Evolutionary conservation across 495 filamentous ascomycete species (phyloP).

Genomic region (Penicillium bialowiezense): DNA sequence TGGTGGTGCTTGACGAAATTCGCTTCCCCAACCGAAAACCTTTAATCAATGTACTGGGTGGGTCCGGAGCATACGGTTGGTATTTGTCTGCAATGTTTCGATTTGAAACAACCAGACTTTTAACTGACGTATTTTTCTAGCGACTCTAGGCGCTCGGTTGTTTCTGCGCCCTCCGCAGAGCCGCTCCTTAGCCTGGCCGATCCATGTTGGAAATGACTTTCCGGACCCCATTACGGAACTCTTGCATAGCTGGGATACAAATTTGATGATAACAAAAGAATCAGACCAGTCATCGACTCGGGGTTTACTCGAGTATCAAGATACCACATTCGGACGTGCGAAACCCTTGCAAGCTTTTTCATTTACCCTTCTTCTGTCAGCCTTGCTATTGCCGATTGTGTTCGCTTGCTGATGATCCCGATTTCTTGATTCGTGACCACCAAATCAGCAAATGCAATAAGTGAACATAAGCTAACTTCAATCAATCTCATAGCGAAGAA

Average conservation of each 20-base stretch:
- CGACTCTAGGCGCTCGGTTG: constrained; percentile 34
- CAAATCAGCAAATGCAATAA: constrained; percentile 9
- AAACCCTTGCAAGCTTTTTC: not conserved
- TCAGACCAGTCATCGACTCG: constrained; percentile 54
- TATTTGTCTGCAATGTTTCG: not conserved
- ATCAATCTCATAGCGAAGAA: constrained; percentile 42
- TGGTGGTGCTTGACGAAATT: constrained; percentile 36
- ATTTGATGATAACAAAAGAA: constrained; percentile 67
- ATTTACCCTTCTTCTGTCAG: not conserved
- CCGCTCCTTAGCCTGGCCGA: constrained; percentile 69
- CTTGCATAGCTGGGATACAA: constrained; percentile 64
- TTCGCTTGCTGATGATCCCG: not conserved
- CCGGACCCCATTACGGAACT: constrained; percentile 51
- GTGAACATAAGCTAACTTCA: not conserved
- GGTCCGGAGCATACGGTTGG: constrained; percentile 35
- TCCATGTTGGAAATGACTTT: constrained; percentile 81
- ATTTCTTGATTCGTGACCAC: not conserved
- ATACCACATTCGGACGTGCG: constrained; percentile 43
- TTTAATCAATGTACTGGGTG: constrained; percentile 31
- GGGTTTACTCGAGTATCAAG: constrained; percentile 29
- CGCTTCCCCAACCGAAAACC: constrained; percentile 17
- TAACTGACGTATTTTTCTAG: constrained; percentile 11
- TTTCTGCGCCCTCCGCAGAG: constrained; percentile 19
- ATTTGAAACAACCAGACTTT: not conserved
- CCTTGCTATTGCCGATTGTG: constrained; percentile 11